Percentiles rank a stretch among this genome's conserved stretches.
Evolutionary conservation across 352 stramenopile genomes (phyloP).

Genomic region (Phytophthora macrochlamydospora): DNA sequence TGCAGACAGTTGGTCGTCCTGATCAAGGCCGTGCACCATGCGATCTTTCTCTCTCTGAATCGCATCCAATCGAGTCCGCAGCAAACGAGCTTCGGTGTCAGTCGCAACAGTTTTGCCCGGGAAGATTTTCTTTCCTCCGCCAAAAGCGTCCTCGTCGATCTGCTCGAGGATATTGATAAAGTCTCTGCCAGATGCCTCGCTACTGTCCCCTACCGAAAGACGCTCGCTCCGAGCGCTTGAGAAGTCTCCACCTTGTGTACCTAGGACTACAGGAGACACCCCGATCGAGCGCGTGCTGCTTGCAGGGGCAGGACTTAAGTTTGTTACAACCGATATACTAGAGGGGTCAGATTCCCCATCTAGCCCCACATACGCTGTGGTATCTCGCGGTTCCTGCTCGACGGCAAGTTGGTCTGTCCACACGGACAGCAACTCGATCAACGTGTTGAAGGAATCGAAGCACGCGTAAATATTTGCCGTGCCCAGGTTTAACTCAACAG

Average conservation of each 20-base stretch:
- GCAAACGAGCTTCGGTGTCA: constrained; percentile 82
- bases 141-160: constrained; percentile 84
- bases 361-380: constrained; percentile 79
- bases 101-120: constrained; percentile 61
- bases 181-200: constrained; percentile 8
- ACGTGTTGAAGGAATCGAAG: constrained; percentile 90
- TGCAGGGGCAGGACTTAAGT: constrained; percentile 46
- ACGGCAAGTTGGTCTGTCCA: constrained; percentile 78
- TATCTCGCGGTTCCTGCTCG: constrained; percentile 68
- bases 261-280: constrained; percentile 15
- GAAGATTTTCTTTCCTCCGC: constrained; percentile 69
- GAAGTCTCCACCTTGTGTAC: constrained; percentile 20
- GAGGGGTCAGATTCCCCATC: constrained; percentile 61
- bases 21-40: constrained; percentile 42
- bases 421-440: constrained; percentile 72
- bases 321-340: constrained; percentile 79
- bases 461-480: constrained; percentile 90
- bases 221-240: constrained; percentile 35
- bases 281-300: constrained; percentile 32
- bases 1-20: constrained; percentile 64
- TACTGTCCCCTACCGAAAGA: constrained; percentile 22
- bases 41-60: constrained; percentile 83
- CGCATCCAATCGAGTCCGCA: constrained; percentile 73
- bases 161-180: constrained; percentile 69
- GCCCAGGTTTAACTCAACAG: constrained; percentile 81